Evolutionary conservation across 2,329 filamentous ascomycete genomes (phyloP).

Genomic region (Phialemoniopsis sp.): DNA sequence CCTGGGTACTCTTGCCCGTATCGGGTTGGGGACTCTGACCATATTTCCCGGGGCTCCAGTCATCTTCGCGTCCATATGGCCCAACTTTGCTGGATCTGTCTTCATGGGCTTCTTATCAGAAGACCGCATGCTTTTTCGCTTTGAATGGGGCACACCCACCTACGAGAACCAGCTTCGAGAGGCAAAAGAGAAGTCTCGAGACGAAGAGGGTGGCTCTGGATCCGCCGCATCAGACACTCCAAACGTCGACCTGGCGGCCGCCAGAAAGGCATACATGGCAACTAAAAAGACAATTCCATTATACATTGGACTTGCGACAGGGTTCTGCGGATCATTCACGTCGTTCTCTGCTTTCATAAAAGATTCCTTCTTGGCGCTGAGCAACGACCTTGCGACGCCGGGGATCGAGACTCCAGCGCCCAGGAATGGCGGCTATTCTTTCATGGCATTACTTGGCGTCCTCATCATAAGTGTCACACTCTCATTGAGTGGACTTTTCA

Average conservation of each 20-base stretch:
- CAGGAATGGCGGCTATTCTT: slow-evolving; percentile 72
- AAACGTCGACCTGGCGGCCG: slow-evolving; percentile 17
- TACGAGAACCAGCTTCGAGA: slow-evolving; percentile 16
- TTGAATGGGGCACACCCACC: slow-evolving; percentile 53
- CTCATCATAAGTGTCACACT: slow-evolving; percentile 68
- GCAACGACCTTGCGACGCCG: slow-evolving; percentile 47
- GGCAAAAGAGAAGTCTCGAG: slow-evolving; percentile 23
- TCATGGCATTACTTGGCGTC: slow-evolving; percentile 76
- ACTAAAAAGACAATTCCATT: slow-evolving; percentile 63
- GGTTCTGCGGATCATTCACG: slow-evolving; percentile 69
- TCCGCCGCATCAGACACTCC: slow-evolving; percentile 2
- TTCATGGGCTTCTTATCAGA: slow-evolving; percentile 75
- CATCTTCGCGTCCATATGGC: slow-evolving; percentile 74
- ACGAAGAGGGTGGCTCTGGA: slow-evolving; percentile 29
- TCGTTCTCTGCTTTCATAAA: slow-evolving; percentile 67
- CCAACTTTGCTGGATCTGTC: slow-evolving; percentile 78
- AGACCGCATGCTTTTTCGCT: slow-evolving; percentile 55
- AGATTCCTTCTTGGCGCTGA: slow-evolving; percentile 60
- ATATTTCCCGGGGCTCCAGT: slow-evolving; percentile 75
- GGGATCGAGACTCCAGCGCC: slow-evolving; percentile 24
- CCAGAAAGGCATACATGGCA: slow-evolving; percentile 54
- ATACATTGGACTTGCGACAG: slow-evolving; percentile 66
- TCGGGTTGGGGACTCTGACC: slow-evolving; percentile 77
- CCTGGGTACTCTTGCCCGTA: slow-evolving; percentile 75
- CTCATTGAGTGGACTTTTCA: slow-evolving; percentile 63